Percentiles rank a stretch among this genome's conserved stretches.
phyloP scores from a whole-genome alignment of 257 asterid genomes.

The Solanum arcanum region DNA sequence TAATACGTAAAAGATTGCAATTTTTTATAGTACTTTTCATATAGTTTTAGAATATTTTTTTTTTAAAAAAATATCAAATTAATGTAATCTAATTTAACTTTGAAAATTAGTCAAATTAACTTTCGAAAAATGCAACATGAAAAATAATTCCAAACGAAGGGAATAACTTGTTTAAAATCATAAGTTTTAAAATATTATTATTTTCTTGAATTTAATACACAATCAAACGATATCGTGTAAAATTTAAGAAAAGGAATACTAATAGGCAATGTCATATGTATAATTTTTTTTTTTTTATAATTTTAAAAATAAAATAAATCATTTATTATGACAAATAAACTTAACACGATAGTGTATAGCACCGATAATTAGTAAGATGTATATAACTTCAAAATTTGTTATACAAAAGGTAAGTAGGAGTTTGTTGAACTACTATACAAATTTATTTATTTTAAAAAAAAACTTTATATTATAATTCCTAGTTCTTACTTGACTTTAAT shows the following conservation, averaged over 20 bases:
- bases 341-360: background rate
- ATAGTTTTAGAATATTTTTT: too few species aligned
- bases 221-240: background rate
- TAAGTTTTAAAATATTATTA: background rate
- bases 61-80: too few species aligned
- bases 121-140: too few species aligned
- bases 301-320: background rate
- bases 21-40: too few species aligned
- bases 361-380: background rate
- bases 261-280: too few species aligned
- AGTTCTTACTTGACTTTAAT: background rate
- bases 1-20: too few species aligned
- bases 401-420: background rate
- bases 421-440: background rate
- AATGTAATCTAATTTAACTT: too few species aligned
- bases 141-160: too few species aligned
- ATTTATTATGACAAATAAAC: background rate
- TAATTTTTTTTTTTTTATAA: background rate
- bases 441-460: background rate
- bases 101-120: too few species aligned
- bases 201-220: background rate
- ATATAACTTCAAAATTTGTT: background rate
- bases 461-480: background rate
- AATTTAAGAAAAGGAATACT: background rate
- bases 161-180: background rate